Base-by-base conservation (phyloP, 1,139 yeast genomes). In the Blastobotrys aristatus region DNA sequence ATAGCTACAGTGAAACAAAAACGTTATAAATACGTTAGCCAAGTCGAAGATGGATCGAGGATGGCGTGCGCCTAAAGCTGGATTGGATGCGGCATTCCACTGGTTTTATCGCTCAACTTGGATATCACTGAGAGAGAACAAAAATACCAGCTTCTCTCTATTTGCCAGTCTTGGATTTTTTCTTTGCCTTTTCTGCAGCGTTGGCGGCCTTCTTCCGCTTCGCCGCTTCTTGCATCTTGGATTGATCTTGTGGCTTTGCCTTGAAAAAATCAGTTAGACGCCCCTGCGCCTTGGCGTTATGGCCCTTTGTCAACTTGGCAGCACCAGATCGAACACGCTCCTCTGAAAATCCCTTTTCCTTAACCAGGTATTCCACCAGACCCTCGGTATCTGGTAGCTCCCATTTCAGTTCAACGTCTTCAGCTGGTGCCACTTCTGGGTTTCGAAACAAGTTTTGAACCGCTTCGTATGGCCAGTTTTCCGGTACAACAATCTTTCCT, bases 321-420 rank as follows among this genome's bases (percentile, higher is more conserved):
- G 92, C 94, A 32, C 97, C 98, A 50, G 83, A 77, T 55, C 82
- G 79, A 24, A 92, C 88, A 63, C 98, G 77, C 44, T 90, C 97
- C 61, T 92, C 98, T 55, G 84, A 84, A 66, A 92, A 92, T 0
- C 96, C 96, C 64, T 85, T 84, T 48, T 82, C 77, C 47, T 71
- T 77, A 18, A 84, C 92, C 79, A 85, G 75, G 56, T 77, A 85
- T 35, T 83, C 78, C 13, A 84, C 69, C 48, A 85, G 72, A 0
- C 87, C 92, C 8, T 83, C 88, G n/a, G 81, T 70, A 61, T 86
- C 83, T 0, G 95, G 95, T 50, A 79, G 84, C 1, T 47, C 51
- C 77, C 98, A 94, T 39, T 62, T 62, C 60, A 87, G 65, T 2
- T 77, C 77, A 2, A 87, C 71, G 0, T 80, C 84, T 1, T 69